Evolutionary conservation across 257 asterid species (phyloP), one percentile per base, ranked within the genome.

Genomic region (Przewalskia tangutica): DNA sequence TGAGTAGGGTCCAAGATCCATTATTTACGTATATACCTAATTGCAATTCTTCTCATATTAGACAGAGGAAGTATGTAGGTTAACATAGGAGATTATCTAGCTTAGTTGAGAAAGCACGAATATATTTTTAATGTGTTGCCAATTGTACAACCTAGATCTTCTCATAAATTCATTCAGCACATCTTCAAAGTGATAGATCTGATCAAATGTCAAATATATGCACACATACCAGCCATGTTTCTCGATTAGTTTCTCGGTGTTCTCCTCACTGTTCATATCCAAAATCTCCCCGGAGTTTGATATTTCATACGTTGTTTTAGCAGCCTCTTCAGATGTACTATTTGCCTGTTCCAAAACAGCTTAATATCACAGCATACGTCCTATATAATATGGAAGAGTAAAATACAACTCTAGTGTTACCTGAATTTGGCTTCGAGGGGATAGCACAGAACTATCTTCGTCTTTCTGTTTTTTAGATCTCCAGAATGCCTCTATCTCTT

Each of bases 191-290:
- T 55, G 7, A 55, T 55, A 55, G 7, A 55, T 55, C 4, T 14
- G 16, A 55, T 17, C 32, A 27, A 27, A 27, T 27, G 32, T 27
- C 32, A 27, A 27, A 38, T 38, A 38, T 38, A 55, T 17, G 23
- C 62, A n/a, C 27, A 75, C 86, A 20, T 85, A 92, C 98, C 97
- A 95, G 77, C 97, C 98, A 83, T 92, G 85, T 78, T 89, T 92
- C 38, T 70, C 90, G 48, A 87, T 82, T 6, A 90, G 12, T 62
- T 88, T 89, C 32, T 91, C 93, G 42, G 42, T 38, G 42, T 38
- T 27, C 32, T 27, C 42, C 44, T 87, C 90, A 81, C 32, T 71
- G 14, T 78, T 81, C 8, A 6, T 55, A 55, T 9, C 23, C 62
- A 55, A 55, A 17, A 55, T 55, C 20, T 55, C 16, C 48, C 50